These are phyloP conservation scores for Cordyceps tenuipes DNA, from an alignment of 2,329 filamentous ascomycete species.

Conservation along the genomic window DNA sequence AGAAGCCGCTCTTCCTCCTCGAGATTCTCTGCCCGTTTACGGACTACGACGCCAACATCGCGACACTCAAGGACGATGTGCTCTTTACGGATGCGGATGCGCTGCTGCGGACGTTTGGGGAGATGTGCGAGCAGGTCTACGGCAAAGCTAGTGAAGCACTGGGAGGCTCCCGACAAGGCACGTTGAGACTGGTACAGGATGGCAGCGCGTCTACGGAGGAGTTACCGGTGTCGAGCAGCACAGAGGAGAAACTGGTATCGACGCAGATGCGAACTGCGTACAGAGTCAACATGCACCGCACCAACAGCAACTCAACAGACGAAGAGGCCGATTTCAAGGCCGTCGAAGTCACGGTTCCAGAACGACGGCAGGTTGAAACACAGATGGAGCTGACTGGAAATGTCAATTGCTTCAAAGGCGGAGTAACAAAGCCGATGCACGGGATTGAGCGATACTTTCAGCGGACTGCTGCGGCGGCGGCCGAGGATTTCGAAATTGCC, in stretches of 20 bases:
- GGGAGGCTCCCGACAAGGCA: background rate
- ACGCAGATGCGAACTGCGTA: constrained; percentile 21
- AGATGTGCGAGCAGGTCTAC: background rate
- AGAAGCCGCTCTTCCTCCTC: constrained; percentile 53
- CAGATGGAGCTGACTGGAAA: background rate
- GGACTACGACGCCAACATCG: constrained; percentile 64
- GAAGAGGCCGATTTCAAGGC: constrained; percentile 16
- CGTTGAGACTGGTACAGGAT: background rate
- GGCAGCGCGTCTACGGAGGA: background rate
- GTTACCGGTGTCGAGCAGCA: background rate
- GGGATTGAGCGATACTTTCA: constrained; percentile 26
- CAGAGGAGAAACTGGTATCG: constrained; percentile 7
- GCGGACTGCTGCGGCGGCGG: constrained; percentile 11
- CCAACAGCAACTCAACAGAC: constrained; percentile 24
- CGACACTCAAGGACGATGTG: constrained; percentile 64
- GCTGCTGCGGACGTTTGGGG: constrained; percentile 36
- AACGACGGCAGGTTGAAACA: background rate
- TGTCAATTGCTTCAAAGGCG: background rate
- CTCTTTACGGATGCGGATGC: constrained; percentile 50
- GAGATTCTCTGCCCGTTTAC: constrained; percentile 52
- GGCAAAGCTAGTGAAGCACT: background rate
- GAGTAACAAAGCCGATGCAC: background rate
- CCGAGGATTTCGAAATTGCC: constrained; percentile 25
- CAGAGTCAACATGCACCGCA: constrained; percentile 26
- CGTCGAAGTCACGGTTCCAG: background rate